Base-by-base conservation (phyloP, 805 yeast genomes). In the Myxozyma kluyveri region DNA sequence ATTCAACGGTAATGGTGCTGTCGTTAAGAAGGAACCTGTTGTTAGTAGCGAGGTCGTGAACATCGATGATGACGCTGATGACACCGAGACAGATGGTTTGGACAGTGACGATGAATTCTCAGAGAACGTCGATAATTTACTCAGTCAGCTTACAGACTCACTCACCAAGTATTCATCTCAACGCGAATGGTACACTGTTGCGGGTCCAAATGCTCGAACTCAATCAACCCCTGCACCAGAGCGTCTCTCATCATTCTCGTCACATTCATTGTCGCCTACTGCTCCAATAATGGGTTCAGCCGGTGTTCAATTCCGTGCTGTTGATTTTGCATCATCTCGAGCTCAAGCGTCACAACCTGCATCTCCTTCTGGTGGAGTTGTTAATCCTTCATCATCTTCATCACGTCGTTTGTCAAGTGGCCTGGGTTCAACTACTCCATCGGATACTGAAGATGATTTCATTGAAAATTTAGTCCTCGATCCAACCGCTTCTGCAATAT, bases 301-400 rank as follows among this genome's bases (percentile, higher is more conserved):
- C 32, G 14, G 45, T 21, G 32, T 47, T 33, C 42, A 47, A 4
- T 47, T 47, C 38, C 50, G 50, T 22, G 22, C 50, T n/a, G 50
- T 47, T 24, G 40, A 47, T 26, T 47, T 47, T 35, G 42, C 29
- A 38, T 31, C 37, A 37, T n/a, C 4, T 26, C 37, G 10, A 29
- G 17, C 5, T 27, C 21, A 26, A n/a, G 26, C 18, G n/a, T 14
- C 12, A 22, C 43, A n/a, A 14, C 43, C 22, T 21, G 31, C 2
- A 31, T 7, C 26, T 22, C 14, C 19, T 38, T 45, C 49, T 4
- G 38, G 43, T 1, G 9, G 12, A 29, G 14, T 14, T 14, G 14
- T 29, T 9, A 9, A 9, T 14, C 14, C 33, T 9, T 14, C 33
- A 29, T 29, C 33, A 14, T 14, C 33, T 9, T 9, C 33, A 14